A percentile compares a stretch with the other conserved stretches of the same genome.
phyloP scores from a whole-genome alignment of 768 basidiomycete species.

The Suillus occidentalis region DNA sequence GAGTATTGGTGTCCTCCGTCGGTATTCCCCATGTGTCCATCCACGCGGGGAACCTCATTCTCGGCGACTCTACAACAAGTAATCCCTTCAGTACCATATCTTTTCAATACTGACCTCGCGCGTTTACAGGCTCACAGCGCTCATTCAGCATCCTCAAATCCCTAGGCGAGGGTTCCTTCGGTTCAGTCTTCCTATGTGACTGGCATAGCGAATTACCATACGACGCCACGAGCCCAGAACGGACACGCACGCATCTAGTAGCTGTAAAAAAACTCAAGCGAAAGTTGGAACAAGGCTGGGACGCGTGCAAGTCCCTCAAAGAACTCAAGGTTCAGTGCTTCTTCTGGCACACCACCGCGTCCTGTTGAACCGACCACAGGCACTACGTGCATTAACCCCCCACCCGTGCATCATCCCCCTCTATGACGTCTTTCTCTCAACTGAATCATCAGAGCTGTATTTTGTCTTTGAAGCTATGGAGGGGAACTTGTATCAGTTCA shows the following conservation, averaged over 20 bases:
- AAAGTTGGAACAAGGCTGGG: constrained; percentile 97
- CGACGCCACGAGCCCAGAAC: constrained; percentile 88
- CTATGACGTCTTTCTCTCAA: constrained; percentile 97
- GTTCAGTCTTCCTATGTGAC: constrained; percentile 97
- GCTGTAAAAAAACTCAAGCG: constrained; percentile 98
- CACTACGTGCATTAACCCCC: constrained; percentile 87
- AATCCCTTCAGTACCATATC: constrained; percentile 23
- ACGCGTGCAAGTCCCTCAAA: constrained; percentile 91
- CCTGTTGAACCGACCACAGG: constrained; percentile 48
- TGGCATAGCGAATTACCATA: constrained; percentile 95
- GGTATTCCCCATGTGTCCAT: constrained; percentile 79
- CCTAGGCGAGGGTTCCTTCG: constrained; percentile 97
- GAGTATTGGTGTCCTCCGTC: constrained; percentile 45
- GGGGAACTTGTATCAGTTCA: constrained; percentile 98
- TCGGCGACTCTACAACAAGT: constrained; percentile 74
- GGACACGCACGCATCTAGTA: constrained; percentile 90
- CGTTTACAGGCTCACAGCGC: constrained; percentile 67
- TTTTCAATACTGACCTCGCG: constrained; percentile 17
- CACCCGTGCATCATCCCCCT: constrained; percentile 98
- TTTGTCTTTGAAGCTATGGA: constrained; percentile 99
- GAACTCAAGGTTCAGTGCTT: constrained; percentile 76
- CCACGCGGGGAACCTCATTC: constrained; percentile 62
- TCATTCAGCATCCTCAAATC: constrained; percentile 94
- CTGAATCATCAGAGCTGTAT: constrained; percentile 91
- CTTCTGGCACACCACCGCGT: constrained; percentile 16